A percentile compares a stretch with the other conserved stretches of the same genome.
These are phyloP conservation scores for Nitzschia sp. DNA, from an alignment of 108 stramenopile species.

Conservation along the genomic window DNA sequence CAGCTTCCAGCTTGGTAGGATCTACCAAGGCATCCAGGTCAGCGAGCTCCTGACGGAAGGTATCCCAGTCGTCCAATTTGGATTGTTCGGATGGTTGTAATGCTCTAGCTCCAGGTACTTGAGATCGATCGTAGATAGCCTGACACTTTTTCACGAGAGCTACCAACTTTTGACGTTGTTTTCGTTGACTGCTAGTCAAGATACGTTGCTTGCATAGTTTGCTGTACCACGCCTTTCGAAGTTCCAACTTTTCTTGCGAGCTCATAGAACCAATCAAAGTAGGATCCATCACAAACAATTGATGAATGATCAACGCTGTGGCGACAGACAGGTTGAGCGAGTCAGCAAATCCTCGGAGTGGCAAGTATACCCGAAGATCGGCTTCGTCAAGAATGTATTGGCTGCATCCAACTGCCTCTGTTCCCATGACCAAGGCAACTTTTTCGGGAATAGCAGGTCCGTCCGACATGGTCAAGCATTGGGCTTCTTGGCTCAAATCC, in stretches of 20 bases:
- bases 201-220: constrained; percentile 78
- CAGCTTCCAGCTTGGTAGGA: constrained; percentile 33
- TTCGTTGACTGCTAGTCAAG: constrained; percentile 55
- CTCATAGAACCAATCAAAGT: constrained; percentile 57
- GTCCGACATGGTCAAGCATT: constrained; percentile 39
- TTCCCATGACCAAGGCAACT: constrained; percentile 89
- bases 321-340: constrained; percentile 88
- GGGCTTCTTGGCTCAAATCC: constrained; percentile 79
- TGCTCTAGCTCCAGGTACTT: constrained; percentile 18
- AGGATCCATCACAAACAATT: constrained; percentile 77
- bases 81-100: constrained; percentile 42
- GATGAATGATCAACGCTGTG: constrained; percentile 82
- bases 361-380: constrained; percentile 86
- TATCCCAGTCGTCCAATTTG: constrained; percentile 47
- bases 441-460: constrained; percentile 63
- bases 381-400: constrained; percentile 72
- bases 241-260: constrained; percentile 45
- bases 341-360: constrained; percentile 87
- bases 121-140: constrained; percentile 32
- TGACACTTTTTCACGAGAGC: constrained; percentile 47
- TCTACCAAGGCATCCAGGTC: constrained; percentile 45
- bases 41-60: constrained; percentile 40
- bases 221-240: constrained; percentile 72
- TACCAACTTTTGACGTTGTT: constrained; percentile 44
- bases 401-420: constrained; percentile 85